Percentiles rank a stretch among this genome's conserved stretches.
phyloP scores from a whole-genome alignment of 1,139 yeast species.

The Geotrichum fermentans region DNA sequence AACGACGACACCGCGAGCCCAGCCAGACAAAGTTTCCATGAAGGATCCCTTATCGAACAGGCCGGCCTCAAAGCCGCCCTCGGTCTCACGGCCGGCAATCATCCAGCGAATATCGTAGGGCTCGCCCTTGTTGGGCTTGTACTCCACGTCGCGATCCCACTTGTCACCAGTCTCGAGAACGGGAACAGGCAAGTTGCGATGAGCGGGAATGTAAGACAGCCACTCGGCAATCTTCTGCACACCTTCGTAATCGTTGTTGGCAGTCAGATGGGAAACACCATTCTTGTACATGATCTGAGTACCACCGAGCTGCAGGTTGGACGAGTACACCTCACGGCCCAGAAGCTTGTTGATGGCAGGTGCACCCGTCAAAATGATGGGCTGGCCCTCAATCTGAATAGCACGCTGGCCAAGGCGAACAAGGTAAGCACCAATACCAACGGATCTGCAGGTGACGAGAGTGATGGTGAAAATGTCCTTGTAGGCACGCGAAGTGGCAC shows the following conservation, averaged over 20 bases:
- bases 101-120: conserved; percentile 92
- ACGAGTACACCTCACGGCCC: conserved; percentile 94
- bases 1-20: conserved; percentile 98
- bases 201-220: conserved; percentile 92
- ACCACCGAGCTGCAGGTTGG: conserved; percentile 97
- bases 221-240: conserved; percentile 91
- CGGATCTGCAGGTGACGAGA: conserved; percentile 95
- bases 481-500: conserved; percentile 96
- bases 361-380: conserved; percentile 97
- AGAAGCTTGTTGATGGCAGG: conserved; percentile 95
- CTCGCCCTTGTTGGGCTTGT: conserved; percentile 64
- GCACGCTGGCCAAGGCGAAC: conserved; percentile 99
- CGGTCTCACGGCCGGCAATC: conserved; percentile 74
- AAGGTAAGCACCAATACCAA: conserved; percentile 98
- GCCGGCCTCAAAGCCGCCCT: conserved; percentile 77
- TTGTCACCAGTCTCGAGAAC: conserved; percentile 69
- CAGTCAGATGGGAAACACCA: conserved; percentile 97
- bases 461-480: conserved; percentile 95
- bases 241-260: conserved; percentile 93
- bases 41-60: conserved; percentile 87
- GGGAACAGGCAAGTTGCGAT: conserved; percentile 87
- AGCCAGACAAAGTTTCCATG: conserved; percentile 95
- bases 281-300: conserved; percentile 97
- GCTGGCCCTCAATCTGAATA: conserved; percentile 97
- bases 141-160: conserved; percentile 94